A percentile compares a stretch with the other conserved stretches of the same genome.
phyloP scores from a whole-genome alignment of 228 moss, liverwort and hornwort species.

The Sphagnum magellanicum region DNA sequence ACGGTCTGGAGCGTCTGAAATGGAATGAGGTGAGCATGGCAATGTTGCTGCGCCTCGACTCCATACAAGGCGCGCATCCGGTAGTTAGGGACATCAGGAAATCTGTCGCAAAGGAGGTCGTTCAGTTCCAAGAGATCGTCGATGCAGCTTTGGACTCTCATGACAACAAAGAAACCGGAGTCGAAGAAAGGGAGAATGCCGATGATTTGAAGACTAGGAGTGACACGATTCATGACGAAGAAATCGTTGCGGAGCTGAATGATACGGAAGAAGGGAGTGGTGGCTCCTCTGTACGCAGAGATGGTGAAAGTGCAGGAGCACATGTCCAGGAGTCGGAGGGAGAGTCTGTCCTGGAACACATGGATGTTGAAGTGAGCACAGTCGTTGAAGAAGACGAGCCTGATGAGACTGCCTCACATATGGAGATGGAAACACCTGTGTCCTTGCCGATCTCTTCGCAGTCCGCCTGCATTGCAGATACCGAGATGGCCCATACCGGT shows the following conservation, averaged over 20 bases:
- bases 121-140: slow-evolving; percentile 64
- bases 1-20: slow-evolving; percentile 45
- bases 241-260: no score
- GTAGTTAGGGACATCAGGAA: slow-evolving; percentile 67
- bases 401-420: no score
- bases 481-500: no score
- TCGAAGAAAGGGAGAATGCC: background rate
- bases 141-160: slow-evolving; percentile 42
- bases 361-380: no score
- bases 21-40: slow-evolving; percentile 76
- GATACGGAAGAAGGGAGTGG: no score
- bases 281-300: no score
- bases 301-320: background rate
- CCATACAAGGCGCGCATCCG: slow-evolving; percentile 48
- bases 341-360: background rate
- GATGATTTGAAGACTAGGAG: background rate
- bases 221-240: no score
- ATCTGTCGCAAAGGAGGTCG: slow-evolving; percentile 57
- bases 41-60: slow-evolving; percentile 65
- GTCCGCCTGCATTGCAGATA: no score
- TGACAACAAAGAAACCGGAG: background rate
- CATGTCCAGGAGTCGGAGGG: background rate
- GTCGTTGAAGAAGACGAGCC: no score
- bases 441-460: no score
- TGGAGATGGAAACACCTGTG: no score